phyloP scores from a whole-genome alignment of 352 stramenopile genomes.

The Peronospora belbahrii region DNA sequence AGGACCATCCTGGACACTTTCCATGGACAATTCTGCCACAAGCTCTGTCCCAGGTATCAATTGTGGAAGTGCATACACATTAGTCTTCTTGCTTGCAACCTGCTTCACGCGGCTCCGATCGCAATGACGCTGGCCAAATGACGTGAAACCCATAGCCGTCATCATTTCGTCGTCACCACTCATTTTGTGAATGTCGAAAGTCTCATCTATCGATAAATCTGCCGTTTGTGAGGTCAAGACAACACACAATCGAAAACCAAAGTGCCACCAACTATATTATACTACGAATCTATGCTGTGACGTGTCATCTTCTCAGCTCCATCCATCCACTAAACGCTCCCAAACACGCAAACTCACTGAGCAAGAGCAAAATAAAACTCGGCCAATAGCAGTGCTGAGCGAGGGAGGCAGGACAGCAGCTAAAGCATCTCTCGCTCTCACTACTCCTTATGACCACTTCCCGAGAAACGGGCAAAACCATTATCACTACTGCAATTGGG shows the following conservation, averaged over 20 bases:
- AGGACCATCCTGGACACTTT: constrained; percentile 9
- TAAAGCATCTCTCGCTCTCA: constrained; percentile 10
- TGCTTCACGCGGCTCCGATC: neutral
- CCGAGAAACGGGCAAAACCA: constrained; percentile 14
- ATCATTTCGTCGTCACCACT: constrained; percentile 31
- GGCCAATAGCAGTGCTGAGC: constrained; percentile 14
- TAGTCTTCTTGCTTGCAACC: neutral
- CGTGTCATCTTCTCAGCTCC: constrained; percentile 10
- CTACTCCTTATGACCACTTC: constrained; percentile 7
- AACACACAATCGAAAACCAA: neutral
- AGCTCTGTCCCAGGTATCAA: constrained; percentile 38
- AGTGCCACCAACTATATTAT: constrained; percentile 38
- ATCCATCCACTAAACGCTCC: constrained; percentile 21
- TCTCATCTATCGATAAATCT: neutral
- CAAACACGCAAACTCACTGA: constrained; percentile 32
- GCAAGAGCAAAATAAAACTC: constrained; percentile 27
- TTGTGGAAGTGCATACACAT: constrained; percentile 15
- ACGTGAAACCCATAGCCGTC: constrained; percentile 50
- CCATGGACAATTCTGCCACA: neutral
- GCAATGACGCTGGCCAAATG: constrained; percentile 37
- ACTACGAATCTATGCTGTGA: constrained; percentile 41
- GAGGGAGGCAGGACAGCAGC: constrained; percentile 11
- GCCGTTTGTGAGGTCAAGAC: neutral
- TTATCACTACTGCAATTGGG: constrained; percentile 16
- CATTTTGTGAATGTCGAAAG: constrained; percentile 8